Evolutionary conservation across 495 filamentous ascomycete species (phyloP), one percentile per base, ranked within the genome.

Genomic region (Sabuloglossum arenarium): DNA sequence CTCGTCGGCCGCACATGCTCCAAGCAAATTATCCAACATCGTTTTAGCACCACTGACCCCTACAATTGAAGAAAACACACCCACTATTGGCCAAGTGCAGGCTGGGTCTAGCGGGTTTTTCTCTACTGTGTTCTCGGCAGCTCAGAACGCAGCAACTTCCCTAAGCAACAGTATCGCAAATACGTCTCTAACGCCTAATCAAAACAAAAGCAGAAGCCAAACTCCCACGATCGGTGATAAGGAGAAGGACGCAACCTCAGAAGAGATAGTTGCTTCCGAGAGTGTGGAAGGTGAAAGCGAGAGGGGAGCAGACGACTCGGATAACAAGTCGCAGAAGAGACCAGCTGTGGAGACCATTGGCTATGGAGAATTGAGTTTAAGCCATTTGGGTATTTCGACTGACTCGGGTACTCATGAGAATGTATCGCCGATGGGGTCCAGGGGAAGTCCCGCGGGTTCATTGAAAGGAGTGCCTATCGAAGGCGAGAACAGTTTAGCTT

Each of bases 61-160:
- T 16, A 85, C 80, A 1, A 64, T 75, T 32, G 81, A 84, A 59
- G 80, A 84, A 64, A 80, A 76, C 59, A 70, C 74, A 0, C 67
- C 76, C 8, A 70, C 67, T 24, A 65, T 54, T 27, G 47, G 47
- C 16, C 47, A 28, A 28, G 71, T 67, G 54, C 61, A 63, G 0
- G 61, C 66, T 8, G 66, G 66, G 11, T 30, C 47, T 4, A 19
- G 14, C 46, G 86, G 88, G 0, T 98, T 98, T 67, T 98, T 98
- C 67, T 90, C 86, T 6, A 85, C 82, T 16, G 83, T 97, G 64
- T 86, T 98, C 61, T 88, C 87, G 30, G 90, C 81, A 29, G 89
- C 90, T 16, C 91, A 97, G 64, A 97, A 85, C 69, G 90, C 93
- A 39, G 90, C 91, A n/a, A 88, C 78, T 60, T 81, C 79, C 1